Percentiles rank a stretch among this genome's conserved stretches.
Conservation (phyloP, 257 asterid species). For the Solanum pennellii region DNA sequence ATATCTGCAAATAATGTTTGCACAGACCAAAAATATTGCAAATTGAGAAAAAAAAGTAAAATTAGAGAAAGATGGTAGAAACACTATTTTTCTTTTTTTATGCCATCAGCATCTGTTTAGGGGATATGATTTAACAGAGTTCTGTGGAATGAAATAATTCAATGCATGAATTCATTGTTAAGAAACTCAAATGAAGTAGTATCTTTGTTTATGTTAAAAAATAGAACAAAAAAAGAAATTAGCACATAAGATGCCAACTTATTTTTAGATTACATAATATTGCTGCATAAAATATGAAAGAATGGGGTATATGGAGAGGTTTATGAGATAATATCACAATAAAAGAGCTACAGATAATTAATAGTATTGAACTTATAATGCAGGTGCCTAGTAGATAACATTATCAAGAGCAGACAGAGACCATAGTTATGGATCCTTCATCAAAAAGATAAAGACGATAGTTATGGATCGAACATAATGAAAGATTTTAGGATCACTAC, state of each 20-base stretch:
- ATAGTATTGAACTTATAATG: neutral
- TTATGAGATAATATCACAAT: neutral
- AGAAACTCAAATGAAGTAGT: neutral
- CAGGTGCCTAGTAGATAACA: neutral
- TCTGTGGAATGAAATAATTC: neutral
- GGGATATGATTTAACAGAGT: neutral
- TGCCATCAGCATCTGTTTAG: neutral
- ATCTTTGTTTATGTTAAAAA: neutral
- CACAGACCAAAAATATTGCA: neutral
- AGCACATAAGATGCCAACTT: neutral
- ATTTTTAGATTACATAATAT: neutral
- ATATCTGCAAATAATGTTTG: neutral
- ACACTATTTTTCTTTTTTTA: neutral
- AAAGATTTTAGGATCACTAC: neutral
- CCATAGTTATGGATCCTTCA: neutral
- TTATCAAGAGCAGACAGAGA: neutral
- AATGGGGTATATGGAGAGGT: neutral
- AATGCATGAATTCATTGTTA: neutral
- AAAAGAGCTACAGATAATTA: neutral
- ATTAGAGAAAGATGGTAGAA: neutral
- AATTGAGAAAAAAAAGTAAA: neutral
- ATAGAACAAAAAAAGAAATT: neutral
- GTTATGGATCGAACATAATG: neutral
- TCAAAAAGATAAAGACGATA: neutral
- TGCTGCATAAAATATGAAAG: neutral